A percentile compares a stretch with the other conserved stretches of the same genome.
Conservation (phyloP, 2,329 filamentous ascomycete genomes). For the Xylaria multiplex region DNA sequence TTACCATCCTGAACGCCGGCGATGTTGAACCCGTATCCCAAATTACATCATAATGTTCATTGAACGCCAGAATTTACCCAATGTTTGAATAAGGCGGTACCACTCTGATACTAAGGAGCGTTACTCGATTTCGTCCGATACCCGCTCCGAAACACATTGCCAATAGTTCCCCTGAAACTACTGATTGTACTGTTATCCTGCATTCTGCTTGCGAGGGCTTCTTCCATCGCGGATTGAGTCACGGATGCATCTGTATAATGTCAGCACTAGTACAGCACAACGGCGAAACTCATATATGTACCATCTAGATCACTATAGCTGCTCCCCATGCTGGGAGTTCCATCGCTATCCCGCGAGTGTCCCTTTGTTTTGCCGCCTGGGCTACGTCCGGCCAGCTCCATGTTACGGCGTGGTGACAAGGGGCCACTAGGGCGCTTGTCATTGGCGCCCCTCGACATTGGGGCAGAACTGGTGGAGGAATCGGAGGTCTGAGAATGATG, state of each 20-base stretch:
- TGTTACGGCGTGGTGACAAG: constrained; percentile 67
- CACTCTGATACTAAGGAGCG: constrained; percentile 8
- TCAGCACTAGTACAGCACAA: constrained; percentile 28
- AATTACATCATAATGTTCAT: constrained; percentile 4
- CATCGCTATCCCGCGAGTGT: constrained; percentile 72
- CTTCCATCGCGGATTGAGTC: constrained; percentile 82
- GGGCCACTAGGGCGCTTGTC: constrained; percentile 56
- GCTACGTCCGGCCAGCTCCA: constrained; percentile 67
- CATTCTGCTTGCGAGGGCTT: constrained; percentile 78
- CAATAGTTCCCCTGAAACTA: constrained; percentile 74
- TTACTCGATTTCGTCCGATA: constrained; percentile 56
- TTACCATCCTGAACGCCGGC: constrained; percentile 12
- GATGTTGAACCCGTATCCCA: constrained; percentile 13
- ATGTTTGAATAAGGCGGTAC: neutral
- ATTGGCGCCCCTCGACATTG: constrained; percentile 48
- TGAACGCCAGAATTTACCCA: neutral
- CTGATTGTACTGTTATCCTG: constrained; percentile 66
- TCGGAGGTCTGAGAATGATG: constrained; percentile 68
- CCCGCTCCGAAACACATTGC: constrained; percentile 71
- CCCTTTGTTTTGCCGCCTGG: constrained; percentile 62
- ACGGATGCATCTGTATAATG: constrained; percentile 74
- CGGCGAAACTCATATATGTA: constrained; percentile 48
- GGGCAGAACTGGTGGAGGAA: constrained; percentile 67
- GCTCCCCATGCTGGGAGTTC: constrained; percentile 82
- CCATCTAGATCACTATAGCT: constrained; percentile 88